Evolutionary conservation across 192 early-diverging fungal species (phyloP).

Genomic region (Backusella westeae): DNA sequence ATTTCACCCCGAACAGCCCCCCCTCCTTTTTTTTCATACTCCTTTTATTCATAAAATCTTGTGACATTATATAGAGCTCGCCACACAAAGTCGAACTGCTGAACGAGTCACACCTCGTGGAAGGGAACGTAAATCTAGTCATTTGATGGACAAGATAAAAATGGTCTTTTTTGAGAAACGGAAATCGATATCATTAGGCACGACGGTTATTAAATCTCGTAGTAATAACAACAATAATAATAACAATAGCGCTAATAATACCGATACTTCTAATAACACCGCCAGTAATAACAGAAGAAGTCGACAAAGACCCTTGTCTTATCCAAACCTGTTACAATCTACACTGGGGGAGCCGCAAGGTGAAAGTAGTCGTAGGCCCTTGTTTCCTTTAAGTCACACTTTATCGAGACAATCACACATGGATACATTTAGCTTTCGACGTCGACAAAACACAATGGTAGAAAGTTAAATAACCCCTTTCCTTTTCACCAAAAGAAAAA

Average conservation of each 20-base stretch:
- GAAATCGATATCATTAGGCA: constrained; percentile 10
- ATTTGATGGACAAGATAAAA: constrained; percentile 27
- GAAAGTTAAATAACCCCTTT: background rate
- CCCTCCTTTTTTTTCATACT: background rate
- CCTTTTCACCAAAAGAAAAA: background rate
- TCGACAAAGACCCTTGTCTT: constrained; percentile 22
- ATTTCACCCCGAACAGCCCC: background rate
- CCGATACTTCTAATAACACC: background rate
- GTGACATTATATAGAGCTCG: background rate
- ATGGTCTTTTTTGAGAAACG: constrained; percentile 32
- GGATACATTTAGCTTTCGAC: background rate
- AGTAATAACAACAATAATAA: background rate
- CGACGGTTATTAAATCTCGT: background rate
- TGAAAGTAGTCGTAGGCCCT: background rate
- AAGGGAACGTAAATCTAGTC: constrained; percentile 3
- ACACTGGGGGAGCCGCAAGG: background rate
- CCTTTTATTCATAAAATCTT: background rate
- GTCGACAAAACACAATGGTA: constrained; percentile 2
- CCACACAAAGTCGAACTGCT: constrained; percentile 3
- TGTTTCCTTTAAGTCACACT: background rate
- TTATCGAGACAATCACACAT: constrained; percentile 5
- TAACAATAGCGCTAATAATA: background rate
- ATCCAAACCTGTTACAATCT: constrained; percentile 16
- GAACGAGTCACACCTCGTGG: constrained; percentile 11
- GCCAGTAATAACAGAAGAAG: background rate